Percentiles rank a stretch among this genome's conserved stretches.
Conservation (phyloP, 805 yeast genomes). For the Sugiyamaella mastotermitis region DNA sequence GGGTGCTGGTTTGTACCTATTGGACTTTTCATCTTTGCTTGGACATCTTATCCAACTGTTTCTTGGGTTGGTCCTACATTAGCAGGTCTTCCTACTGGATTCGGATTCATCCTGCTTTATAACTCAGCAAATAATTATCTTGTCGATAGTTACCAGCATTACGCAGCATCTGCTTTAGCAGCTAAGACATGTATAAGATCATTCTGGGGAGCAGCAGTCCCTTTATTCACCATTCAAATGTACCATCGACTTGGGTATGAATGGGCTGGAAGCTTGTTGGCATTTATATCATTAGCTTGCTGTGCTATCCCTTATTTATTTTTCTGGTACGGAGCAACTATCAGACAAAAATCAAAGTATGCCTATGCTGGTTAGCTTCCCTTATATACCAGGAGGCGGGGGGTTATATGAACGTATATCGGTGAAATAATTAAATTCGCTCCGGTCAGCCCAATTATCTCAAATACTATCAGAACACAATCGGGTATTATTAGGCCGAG, state of each 20-base stretch:
- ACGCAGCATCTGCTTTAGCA: conserved; percentile 62
- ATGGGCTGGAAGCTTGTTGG: conserved; percentile 54
- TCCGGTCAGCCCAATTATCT: no score
- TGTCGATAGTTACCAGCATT: conserved; percentile 52
- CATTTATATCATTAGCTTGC: conserved; percentile 43
- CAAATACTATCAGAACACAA: no score
- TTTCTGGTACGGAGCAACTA: conserved; percentile 43
- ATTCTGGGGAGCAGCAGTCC: conserved; percentile 62
- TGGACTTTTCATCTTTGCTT: conserved; percentile 55
- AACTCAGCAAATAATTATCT: conserved; percentile 58
- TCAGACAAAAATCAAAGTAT: conserved; percentile 47
- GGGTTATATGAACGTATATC: no score
- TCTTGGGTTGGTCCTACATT: conserved; percentile 51
- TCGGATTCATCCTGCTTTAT: conserved; percentile 41
- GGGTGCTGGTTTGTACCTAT: conserved; percentile 46
- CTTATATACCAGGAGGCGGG: no score
- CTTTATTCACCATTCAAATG: conserved; percentile 56
- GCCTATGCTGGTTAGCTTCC: conserved; percentile 50
- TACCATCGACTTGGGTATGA: conserved; percentile 48
- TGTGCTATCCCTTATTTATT: conserved; percentile 53
- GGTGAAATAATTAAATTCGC: no score
- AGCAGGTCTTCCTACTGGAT: conserved; percentile 37
- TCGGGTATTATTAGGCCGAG: no score
- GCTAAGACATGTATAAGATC: conserved; percentile 65
- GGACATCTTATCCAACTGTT: conserved; percentile 45